These are phyloP conservation scores for Spiraea crenata DNA, from an alignment of 331 rosid genomes.

Conservation along the genomic window DNA sequence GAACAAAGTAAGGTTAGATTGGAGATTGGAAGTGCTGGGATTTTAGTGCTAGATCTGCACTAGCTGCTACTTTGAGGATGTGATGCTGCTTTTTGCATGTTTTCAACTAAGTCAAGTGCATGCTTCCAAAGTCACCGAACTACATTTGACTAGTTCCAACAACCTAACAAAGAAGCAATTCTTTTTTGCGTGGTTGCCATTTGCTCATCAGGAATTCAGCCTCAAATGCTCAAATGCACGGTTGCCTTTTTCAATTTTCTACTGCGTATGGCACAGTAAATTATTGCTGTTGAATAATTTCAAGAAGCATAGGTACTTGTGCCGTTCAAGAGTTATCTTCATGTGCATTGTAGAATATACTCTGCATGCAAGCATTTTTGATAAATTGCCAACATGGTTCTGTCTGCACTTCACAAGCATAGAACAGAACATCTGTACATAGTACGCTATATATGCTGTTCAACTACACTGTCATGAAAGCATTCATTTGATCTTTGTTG, in stretches of 20 bases:
- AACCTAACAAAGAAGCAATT: neutral
- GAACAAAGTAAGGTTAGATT: neutral
- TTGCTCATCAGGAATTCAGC: neutral
- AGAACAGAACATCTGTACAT: too few species aligned
- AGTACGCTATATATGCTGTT: too few species aligned
- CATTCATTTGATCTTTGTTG: too few species aligned
- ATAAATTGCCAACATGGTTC: too few species aligned
- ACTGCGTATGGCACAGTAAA: neutral
- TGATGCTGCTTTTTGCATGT: too few species aligned
- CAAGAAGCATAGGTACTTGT: neutral
- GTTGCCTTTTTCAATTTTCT: neutral
- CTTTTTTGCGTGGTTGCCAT: neutral
- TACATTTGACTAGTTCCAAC: too few species aligned
- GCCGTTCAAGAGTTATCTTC: neutral
- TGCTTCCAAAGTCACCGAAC: neutral
- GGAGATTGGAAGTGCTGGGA: neutral
- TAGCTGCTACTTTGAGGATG: neutral
- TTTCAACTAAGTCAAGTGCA: neutral
- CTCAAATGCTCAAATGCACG: neutral
- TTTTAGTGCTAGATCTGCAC: neutral
- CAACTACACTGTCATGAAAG: too few species aligned
- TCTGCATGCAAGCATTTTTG: too few species aligned
- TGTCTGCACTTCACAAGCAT: too few species aligned
- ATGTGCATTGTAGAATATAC: neutral
- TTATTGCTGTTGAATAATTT: neutral